Evolutionary conservation across 495 filamentous ascomycete genomes (phyloP).

Genomic region (Aspergillus panamensis): DNA sequence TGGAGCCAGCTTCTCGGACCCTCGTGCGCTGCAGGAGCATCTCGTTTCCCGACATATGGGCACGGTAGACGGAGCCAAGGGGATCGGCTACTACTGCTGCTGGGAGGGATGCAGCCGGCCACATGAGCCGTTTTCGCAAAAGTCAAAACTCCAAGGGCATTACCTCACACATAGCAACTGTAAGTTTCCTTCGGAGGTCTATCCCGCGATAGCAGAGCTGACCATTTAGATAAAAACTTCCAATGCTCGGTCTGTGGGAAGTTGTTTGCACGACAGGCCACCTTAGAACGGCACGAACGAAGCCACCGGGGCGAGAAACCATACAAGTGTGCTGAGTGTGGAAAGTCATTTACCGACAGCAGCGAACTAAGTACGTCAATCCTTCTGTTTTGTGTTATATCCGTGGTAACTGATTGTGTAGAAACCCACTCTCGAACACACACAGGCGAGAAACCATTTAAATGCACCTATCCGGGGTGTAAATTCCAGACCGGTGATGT

Average conservation of each 20-base stretch:
- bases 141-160: constrained; percentile 50
- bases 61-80: constrained; percentile 42
- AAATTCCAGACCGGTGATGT: constrained; percentile 48
- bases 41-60: constrained; percentile 40
- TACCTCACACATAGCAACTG: constrained; percentile 49
- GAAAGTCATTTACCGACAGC: constrained; percentile 47
- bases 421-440: constrained; percentile 52
- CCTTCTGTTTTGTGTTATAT: neutral
- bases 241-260: constrained; percentile 47
- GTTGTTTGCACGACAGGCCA: constrained; percentile 45
- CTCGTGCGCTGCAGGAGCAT: constrained; percentile 44
- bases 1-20: constrained; percentile 34
- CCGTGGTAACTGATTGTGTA: constrained; percentile 26
- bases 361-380: constrained; percentile 45
- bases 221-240: constrained; percentile 43
- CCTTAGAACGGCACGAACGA: constrained; percentile 49
- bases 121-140: constrained; percentile 47
- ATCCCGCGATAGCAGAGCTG: neutral
- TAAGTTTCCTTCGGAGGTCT: constrained; percentile 17
- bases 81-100: constrained; percentile 48
- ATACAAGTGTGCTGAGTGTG: constrained; percentile 44
- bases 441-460: constrained; percentile 50
- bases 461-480: constrained; percentile 48
- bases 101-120: constrained; percentile 48
- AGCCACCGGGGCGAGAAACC: constrained; percentile 54